Evolutionary conservation across 164 flowering plant genomes (phyloP), one percentile per base, ranked within the genome.

Genomic region (Euptelea pleiosperma): DNA sequence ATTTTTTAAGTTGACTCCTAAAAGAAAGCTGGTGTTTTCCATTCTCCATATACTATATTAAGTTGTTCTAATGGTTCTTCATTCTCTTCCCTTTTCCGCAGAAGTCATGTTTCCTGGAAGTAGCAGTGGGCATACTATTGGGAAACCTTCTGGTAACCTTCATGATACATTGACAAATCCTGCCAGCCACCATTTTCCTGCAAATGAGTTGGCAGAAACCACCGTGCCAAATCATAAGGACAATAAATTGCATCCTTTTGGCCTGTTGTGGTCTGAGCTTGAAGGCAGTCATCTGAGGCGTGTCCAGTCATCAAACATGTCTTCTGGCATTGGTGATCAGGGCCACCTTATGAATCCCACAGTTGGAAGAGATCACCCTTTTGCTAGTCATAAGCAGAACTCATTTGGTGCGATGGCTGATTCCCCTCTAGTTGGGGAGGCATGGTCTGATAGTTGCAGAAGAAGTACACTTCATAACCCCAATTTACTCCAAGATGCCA

Each of bases 221-320:
- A 44, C 62, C 30, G 24, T 74, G 55, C 74, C 70, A 9, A 65
- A 50, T 57, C 70, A 68, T 58, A 70, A 69, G 11, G 80, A 76
- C 33, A 74, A 65, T 62, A 78, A 73, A 70, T 48, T 87, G 74
- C 90, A 87, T 64, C 98, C 92, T 28, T 78, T 87, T 74, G 93
- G 95, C 28, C 69, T 89, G 58, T 57, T 77, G 42, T 79, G 87
- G 91, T 87, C 98, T 67, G 98, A 91, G 74, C 82, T 86, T 45
- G 89, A 82, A 68, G 76, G 78, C 33, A 49, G 62, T 54, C 68
- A 70, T 56, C 24, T 70, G 18, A 74, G 72, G 58, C 80, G 57
- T 54, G 44, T 68, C 56, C 80, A 81, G 62, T 65, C 84, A 15
- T 71, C 83, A 50, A 75, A 64, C 51, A 51, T 56, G 58, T 56